Conservation (phyloP, 176 grass and related monocot genomes). For the Aegilops speltoides region DNA sequence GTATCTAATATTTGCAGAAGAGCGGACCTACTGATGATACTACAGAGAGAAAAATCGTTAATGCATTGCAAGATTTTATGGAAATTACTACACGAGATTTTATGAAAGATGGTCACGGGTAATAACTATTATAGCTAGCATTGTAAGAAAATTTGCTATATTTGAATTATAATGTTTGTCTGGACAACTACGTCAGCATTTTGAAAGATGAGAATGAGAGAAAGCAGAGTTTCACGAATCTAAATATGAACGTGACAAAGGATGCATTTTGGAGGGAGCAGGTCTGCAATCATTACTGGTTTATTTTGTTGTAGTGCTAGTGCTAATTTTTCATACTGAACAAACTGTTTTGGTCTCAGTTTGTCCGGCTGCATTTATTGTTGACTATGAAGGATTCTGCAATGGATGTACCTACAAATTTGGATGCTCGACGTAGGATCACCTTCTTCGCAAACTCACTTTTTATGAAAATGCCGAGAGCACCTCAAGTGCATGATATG, state of each 20-base stretch:
- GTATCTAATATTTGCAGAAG: conserved; percentile 46
- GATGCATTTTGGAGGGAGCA: conserved; percentile 53
- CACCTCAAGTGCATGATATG: conserved; percentile 68
- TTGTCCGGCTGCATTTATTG: conserved; percentile 57
- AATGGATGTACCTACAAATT: conserved; percentile 66
- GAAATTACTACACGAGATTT: conserved; percentile 68
- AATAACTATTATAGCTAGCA: conserved; percentile 18
- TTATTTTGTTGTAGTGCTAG: neutral
- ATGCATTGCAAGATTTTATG: conserved; percentile 73
- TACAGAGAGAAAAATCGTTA: conserved; percentile 50
- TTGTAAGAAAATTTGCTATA: neutral
- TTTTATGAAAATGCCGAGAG: conserved; percentile 71
- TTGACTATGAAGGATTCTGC: conserved; percentile 76
- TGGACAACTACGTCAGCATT: conserved; percentile 38
- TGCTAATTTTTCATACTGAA: conserved; percentile 33
- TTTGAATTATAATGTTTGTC: conserved; percentile 18
- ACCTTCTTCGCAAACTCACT: conserved; percentile 81
- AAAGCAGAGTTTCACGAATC: conserved; percentile 43
- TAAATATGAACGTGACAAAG: conserved; percentile 38
- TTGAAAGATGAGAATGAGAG: conserved; percentile 44
- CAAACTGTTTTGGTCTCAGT: conserved; percentile 36
- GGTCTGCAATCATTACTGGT: conserved; percentile 39
- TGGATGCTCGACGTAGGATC: conserved; percentile 81
- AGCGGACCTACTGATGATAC: conserved; percentile 28
- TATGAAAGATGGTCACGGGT: conserved; percentile 50